Conservation (phyloP, 805 yeast species). For the Starmerella geochares region DNA sequence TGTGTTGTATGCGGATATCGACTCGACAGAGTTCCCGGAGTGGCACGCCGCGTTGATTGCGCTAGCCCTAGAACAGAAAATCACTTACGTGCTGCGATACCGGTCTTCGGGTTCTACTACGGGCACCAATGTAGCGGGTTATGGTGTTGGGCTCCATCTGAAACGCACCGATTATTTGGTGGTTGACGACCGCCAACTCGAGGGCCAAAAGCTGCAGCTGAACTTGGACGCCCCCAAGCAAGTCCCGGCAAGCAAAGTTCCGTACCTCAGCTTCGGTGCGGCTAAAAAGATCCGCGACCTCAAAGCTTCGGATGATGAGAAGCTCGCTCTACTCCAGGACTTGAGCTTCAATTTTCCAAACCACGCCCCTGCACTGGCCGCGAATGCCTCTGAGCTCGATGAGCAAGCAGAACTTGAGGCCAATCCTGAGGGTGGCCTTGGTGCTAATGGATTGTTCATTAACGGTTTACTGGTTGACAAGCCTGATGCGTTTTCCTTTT, state of each 20-base stretch:
- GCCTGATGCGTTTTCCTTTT: conserved; percentile 28
- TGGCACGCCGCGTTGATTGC: conserved; percentile 52
- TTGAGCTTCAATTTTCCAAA: conserved; percentile 48
- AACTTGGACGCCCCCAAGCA: conserved; percentile 24
- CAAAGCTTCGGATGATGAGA: not conserved
- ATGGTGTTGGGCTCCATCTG: conserved; percentile 54
- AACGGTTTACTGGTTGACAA: conserved; percentile 51
- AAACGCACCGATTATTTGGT: conserved; percentile 60
- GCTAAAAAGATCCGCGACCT: conserved; percentile 22
- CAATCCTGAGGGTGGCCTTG: conserved; percentile 27
- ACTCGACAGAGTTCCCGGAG: conserved; percentile 40
- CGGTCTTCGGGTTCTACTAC: conserved; percentile 33
- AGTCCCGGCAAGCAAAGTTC: conserved; percentile 7
- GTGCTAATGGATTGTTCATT: conserved; percentile 39
- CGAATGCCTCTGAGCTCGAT: conserved; percentile 26
- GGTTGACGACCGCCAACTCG: conserved; percentile 46
- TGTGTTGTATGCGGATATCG: conserved; percentile 57
- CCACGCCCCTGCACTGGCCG: conserved; percentile 35
- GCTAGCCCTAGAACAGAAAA: conserved; percentile 52
- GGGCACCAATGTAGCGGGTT: conserved; percentile 38
- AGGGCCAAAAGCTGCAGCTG: conserved; percentile 18
- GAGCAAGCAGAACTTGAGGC: conserved; percentile 25
- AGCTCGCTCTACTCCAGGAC: conserved; percentile 16
- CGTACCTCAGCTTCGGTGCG: conserved; percentile 19
- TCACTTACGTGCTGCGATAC: conserved; percentile 69